Evolutionary conservation across 345 rosid species (phyloP).

Genomic region (Lepidium africanum): DNA sequence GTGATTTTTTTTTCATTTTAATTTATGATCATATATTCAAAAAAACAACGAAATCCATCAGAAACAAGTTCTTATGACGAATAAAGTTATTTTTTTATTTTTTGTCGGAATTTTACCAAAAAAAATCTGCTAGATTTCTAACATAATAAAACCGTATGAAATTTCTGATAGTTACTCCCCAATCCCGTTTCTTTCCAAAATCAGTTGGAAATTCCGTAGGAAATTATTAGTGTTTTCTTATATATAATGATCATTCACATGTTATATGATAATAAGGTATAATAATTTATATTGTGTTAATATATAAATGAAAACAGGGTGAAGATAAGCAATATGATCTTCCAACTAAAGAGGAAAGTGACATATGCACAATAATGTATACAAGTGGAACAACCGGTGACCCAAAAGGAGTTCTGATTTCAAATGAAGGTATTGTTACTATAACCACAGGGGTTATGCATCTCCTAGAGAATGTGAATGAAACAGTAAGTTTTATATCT

Average conservation of each 20-base stretch:
- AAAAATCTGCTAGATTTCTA: too few relatives aligned
- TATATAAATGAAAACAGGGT: constrained; percentile 38
- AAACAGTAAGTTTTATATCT: constrained; percentile 33
- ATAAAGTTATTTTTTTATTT: too few relatives aligned
- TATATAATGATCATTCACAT: neutral
- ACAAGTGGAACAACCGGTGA: constrained; percentile 99
- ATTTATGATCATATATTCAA: too few relatives aligned
- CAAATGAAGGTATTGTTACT: constrained; percentile 78
- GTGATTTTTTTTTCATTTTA: neutral
- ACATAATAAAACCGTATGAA: too few relatives aligned
- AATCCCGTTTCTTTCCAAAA: too few relatives aligned
- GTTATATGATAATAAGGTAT: neutral
- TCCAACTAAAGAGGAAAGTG: constrained; percentile 56
- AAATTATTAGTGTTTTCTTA: too few relatives aligned
- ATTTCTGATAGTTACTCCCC: too few relatives aligned
- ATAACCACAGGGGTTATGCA: constrained; percentile 64
- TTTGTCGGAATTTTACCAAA: too few relatives aligned
- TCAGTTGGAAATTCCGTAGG: too few relatives aligned
- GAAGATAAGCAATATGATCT: constrained; percentile 59
- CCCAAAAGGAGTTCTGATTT: constrained; percentile 92
- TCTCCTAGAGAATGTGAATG: constrained; percentile 54
- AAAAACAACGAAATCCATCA: too few relatives aligned
- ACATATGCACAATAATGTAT: constrained; percentile 94
- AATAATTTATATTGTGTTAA: neutral
- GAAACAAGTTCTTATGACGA: too few relatives aligned